Evolutionary conservation across 2,329 filamentous ascomycete species (phyloP).

Genomic region (Fusarium goolgardi): DNA sequence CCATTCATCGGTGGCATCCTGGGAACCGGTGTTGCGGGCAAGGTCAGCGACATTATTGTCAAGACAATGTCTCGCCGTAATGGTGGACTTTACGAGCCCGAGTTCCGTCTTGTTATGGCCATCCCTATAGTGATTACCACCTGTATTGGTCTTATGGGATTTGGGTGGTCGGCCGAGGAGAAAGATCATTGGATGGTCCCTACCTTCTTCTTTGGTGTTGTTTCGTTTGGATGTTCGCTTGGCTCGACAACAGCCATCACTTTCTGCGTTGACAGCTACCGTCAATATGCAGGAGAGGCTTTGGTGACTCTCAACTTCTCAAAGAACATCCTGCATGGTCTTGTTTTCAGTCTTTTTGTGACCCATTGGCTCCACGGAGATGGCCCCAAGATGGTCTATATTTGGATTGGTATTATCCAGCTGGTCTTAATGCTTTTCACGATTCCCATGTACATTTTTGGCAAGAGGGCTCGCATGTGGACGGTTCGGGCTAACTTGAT

Average conservation of each 20-base stretch:
- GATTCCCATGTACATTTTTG: conserved; percentile 94
- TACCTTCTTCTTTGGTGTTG: conserved; percentile 90
- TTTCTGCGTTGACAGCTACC: conserved; percentile 92
- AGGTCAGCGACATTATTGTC: conserved; percentile 86
- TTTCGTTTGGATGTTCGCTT: conserved; percentile 91
- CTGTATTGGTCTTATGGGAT: conserved; percentile 89
- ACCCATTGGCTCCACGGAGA: conserved; percentile 82
- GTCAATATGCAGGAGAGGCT: conserved; percentile 93
- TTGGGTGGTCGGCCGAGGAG: conserved; percentile 88
- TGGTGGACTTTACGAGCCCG: conserved; percentile 94
- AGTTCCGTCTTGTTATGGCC: conserved; percentile 91
- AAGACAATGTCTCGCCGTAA: conserved; percentile 84
- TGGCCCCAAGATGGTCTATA: conserved; percentile 81
- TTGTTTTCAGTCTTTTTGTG: conserved; percentile 90
- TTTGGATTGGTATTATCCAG: conserved; percentile 89
- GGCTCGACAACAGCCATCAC: conserved; percentile 93
- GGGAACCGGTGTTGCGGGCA: conserved; percentile 91
- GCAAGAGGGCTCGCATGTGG: conserved; percentile 94
- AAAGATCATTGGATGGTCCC: conserved; percentile 89
- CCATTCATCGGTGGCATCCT: conserved; percentile 90
- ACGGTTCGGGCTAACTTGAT: conserved; percentile 87
- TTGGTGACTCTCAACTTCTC: conserved; percentile 93
- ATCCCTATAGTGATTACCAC: conserved; percentile 82
- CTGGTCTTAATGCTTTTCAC: conserved; percentile 77
- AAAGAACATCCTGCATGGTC: conserved; percentile 92